Percentiles rank a stretch among this genome's conserved stretches.
These are phyloP conservation scores for Bipolaris oryzae DNA, from an alignment of 2,329 filamentous ascomycete species.

Conservation along the genomic window DNA sequence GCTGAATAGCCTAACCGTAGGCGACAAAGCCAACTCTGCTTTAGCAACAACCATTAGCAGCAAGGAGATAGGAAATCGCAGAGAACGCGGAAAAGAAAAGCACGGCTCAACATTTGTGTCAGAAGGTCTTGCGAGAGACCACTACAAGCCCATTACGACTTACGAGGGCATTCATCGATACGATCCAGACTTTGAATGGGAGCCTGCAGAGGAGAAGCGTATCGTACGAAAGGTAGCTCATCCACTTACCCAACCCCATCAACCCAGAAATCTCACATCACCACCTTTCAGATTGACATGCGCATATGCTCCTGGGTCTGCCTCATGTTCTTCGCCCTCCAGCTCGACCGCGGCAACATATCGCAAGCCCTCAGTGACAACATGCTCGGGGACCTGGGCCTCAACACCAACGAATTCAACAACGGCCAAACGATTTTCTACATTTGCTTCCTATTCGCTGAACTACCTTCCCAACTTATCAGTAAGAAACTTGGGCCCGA, in stretches of 20 bases:
- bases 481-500: conserved; percentile 55
- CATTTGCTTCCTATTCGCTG: conserved; percentile 72
- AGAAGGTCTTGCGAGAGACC: conserved; percentile 41
- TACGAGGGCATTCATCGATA: conserved; percentile 67
- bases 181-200: conserved; percentile 64
- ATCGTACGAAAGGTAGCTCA: conserved; percentile 59
- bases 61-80: conserved; percentile 24
- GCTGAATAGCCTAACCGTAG: conserved; percentile 12
- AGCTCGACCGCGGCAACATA: conserved; percentile 58
- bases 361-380: conserved; percentile 47
- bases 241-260: conserved; percentile 34
- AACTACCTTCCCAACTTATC: conserved; percentile 55
- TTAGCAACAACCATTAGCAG: conserved; percentile 25
- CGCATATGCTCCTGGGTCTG: conserved; percentile 60
- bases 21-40: conserved; percentile 29
- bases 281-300: conserved; percentile 53
- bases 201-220: conserved; percentile 61
- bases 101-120: conserved; percentile 45
- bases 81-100: conserved; percentile 12
- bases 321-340: conserved; percentile 61
- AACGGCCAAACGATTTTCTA: conserved; percentile 67
- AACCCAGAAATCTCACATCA: neutral
- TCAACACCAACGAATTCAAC: conserved; percentile 50
- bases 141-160: conserved; percentile 59
- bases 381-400: conserved; percentile 38